phyloP scores from a whole-genome alignment of 169 alveolate species.

The Babesia divergens region DNA sequence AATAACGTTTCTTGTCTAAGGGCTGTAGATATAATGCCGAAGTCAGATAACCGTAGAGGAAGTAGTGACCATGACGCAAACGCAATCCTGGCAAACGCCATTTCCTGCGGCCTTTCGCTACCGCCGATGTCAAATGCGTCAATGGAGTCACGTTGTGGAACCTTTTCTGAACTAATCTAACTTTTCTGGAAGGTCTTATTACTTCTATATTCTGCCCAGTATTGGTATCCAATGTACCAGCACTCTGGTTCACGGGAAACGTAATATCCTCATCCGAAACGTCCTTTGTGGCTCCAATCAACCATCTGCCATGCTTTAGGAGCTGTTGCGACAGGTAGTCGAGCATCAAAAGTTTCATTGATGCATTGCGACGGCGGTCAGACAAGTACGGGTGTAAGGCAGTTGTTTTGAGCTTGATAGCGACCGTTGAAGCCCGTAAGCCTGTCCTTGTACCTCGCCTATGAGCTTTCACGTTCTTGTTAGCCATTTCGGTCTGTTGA shows the following conservation, averaged over 20 bases:
- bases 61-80: background rate
- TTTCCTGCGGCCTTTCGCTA: background rate
- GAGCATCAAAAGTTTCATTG: conserved; percentile 2
- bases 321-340: conserved; percentile 8
- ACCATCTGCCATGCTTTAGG: background rate
- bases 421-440: too few relatives aligned
- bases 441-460: too few relatives aligned
- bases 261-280: background rate
- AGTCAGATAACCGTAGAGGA: background rate
- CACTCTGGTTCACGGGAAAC: background rate
- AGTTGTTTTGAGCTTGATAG: too few relatives aligned
- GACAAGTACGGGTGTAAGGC: background rate
- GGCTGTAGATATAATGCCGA: background rate
- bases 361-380: background rate
- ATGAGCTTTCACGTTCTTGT: too few relatives aligned
- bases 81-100: background rate
- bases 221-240: background rate
- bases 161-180: background rate
- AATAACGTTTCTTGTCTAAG: background rate
- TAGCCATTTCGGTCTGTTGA: too few relatives aligned
- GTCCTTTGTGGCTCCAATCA: background rate
- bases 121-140: background rate
- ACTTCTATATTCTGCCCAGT: background rate
- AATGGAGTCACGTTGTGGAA: background rate
- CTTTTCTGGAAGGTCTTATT: background rate